Evolutionary conservation across 345 rosid species (phyloP).

Genomic region (Microcos paniculata): DNA sequence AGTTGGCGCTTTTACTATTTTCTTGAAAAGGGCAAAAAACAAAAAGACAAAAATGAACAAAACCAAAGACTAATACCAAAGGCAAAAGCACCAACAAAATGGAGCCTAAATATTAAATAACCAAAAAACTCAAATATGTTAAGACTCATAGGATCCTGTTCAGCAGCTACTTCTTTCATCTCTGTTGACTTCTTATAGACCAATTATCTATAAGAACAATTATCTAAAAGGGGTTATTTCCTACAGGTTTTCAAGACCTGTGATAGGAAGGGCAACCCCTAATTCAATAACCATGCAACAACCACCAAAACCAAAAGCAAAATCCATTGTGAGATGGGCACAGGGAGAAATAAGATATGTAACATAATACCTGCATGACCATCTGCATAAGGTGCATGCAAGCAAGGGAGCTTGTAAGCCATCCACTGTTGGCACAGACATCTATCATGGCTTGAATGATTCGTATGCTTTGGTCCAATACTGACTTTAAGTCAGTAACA

Average conservation of each 20-base stretch:
- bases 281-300: not conserved
- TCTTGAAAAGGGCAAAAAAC: too few relatives aligned
- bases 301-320: not conserved
- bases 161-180: not conserved
- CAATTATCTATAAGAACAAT: not conserved
- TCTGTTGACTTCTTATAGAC: not conserved
- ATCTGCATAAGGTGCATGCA: conserved; percentile 98
- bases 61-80: too few relatives aligned
- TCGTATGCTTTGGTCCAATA: conserved; percentile 96
- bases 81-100: too few relatives aligned
- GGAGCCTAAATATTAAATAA: not conserved
- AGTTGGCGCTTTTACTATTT: too few relatives aligned
- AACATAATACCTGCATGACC: conserved; percentile 89
- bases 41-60: too few relatives aligned
- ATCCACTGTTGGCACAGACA: conserved; percentile 96
- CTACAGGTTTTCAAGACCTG: not conserved
- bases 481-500: conserved; percentile 90
- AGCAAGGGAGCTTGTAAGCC: conserved; percentile 86
- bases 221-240: not conserved
- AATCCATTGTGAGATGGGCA: not conserved
- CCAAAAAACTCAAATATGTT: not conserved
- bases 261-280: not conserved
- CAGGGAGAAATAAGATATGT: not conserved
- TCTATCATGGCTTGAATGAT: conserved; percentile 98
- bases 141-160: not conserved